phyloP scores from a whole-genome alignment of 371 early-diverging fungal species.

The Rhizopus stolonifer region DNA sequence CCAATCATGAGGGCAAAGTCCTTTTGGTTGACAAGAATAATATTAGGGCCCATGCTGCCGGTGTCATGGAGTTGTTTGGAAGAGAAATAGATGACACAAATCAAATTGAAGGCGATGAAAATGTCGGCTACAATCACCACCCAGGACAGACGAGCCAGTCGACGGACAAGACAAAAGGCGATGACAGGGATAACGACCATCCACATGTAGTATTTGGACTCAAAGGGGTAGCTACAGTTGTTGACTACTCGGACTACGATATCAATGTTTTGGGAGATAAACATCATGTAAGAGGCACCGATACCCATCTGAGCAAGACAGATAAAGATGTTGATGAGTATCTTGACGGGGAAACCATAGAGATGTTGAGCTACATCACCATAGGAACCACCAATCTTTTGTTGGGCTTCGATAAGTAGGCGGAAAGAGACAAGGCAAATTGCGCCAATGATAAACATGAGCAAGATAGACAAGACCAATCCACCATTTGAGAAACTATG shows the following conservation, averaged over 20 bases:
- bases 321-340: conserved; percentile 65
- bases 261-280: conserved; percentile 79
- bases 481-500: conserved; percentile 49
- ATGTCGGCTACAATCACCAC: conserved; percentile 77
- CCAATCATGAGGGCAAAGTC: conserved; percentile 77
- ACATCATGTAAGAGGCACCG: conserved; percentile 80
- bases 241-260: conserved; percentile 61
- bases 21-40: conserved; percentile 44
- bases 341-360: conserved; percentile 67
- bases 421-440: conserved; percentile 36
- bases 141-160: conserved; percentile 71
- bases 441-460: conserved; percentile 33
- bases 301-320: conserved; percentile 81
- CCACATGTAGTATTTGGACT: conserved; percentile 62
- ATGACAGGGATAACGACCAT: conserved; percentile 79
- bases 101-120: conserved; percentile 75
- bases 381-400: conserved; percentile 65
- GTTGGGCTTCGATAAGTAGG: conserved; percentile 33
- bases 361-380: conserved; percentile 75
- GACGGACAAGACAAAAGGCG: conserved; percentile 77
- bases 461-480: conserved; percentile 34
- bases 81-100: conserved; percentile 69
- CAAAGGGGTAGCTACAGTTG: conserved; percentile 53
- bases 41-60: conserved; percentile 58
- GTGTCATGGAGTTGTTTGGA: conserved; percentile 50